Evolutionary conservation across 2,329 filamentous ascomycete genomes (phyloP).

Genomic region (Venturiaceae sp.): DNA sequence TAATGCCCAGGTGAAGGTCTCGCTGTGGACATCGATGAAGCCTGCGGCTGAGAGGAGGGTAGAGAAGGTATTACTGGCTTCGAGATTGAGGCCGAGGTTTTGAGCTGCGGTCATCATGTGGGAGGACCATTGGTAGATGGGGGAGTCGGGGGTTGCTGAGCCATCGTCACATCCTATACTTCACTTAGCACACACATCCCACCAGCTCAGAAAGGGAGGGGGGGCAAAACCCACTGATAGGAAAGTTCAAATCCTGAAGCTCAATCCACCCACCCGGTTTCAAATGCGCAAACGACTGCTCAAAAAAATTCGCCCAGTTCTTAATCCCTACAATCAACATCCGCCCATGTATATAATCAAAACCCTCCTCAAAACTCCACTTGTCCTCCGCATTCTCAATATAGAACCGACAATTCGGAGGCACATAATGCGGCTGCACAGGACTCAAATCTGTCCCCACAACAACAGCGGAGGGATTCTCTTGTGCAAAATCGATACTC

Average conservation of each 20-base stretch:
- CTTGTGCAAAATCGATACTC: slow-evolving; percentile 28
- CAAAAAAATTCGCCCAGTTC: slow-evolving; percentile 23
- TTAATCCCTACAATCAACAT: slow-evolving; percentile 28
- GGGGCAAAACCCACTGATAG: slow-evolving; percentile 12
- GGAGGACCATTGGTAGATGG: slow-evolving; percentile 38
- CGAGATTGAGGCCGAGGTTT: background rate
- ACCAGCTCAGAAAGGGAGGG: background rate
- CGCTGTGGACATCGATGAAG: slow-evolving; percentile 36
- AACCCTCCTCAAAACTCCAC: slow-evolving; percentile 30
- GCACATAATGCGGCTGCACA: slow-evolving; percentile 27
- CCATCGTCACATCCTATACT: slow-evolving; percentile 31
- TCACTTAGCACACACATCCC: background rate
- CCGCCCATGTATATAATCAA: slow-evolving; percentile 33
- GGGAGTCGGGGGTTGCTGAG: slow-evolving; percentile 33
- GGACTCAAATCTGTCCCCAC: slow-evolving; percentile 27
- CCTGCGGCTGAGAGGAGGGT: slow-evolving; percentile 30
- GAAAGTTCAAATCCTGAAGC: slow-evolving; percentile 32
- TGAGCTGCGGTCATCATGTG: slow-evolving; percentile 12
- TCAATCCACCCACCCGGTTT: slow-evolving; percentile 37
- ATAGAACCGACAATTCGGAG: slow-evolving; percentile 37
- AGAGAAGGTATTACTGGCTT: background rate
- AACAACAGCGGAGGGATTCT: slow-evolving; percentile 24
- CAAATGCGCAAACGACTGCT: slow-evolving; percentile 26
- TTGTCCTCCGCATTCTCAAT: slow-evolving; percentile 32
- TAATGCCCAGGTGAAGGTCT: slow-evolving; percentile 29